Evolutionary conservation across 1,284 basidiomycete species (phyloP).

Genomic region (Cutaneotrichosporon mucoides): DNA sequence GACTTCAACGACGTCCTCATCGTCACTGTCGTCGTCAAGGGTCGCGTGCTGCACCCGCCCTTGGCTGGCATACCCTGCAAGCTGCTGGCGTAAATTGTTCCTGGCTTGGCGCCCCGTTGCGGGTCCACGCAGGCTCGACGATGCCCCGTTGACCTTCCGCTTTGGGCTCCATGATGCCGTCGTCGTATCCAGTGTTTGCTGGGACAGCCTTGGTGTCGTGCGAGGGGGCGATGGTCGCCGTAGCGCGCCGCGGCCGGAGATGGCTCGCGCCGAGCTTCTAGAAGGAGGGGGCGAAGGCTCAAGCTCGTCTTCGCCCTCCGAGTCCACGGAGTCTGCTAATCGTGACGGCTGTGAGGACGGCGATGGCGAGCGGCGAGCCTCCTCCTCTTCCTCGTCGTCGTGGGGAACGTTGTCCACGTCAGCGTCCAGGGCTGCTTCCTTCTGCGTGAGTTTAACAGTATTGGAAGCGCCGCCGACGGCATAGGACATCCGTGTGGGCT

Average conservation of each 20-base stretch:
- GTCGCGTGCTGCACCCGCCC: no score
- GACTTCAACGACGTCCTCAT: conserved; percentile 31
- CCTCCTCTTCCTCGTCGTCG: conserved; percentile 9
- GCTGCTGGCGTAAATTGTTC: conserved; percentile 50
- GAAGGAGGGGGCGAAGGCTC: not conserved
- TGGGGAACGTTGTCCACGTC: not conserved
- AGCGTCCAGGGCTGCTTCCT: conserved; percentile 8
- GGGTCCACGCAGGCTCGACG: conserved; percentile 14
- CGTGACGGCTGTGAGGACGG: not conserved
- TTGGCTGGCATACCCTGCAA: conserved; percentile 57
- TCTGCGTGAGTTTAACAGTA: conserved; percentile 25
- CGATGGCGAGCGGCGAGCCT: not conserved
- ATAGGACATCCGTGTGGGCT: conserved; percentile 66
- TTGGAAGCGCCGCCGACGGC: conserved; percentile 52
- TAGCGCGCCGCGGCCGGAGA: not conserved
- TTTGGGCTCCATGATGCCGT: conserved; percentile 27
- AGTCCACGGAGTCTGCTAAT: conserved; percentile 1
- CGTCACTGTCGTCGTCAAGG: not conserved
- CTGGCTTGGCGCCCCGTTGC: conserved; percentile 30
- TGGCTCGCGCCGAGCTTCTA: not conserved
- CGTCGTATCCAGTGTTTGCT: conserved; percentile 26
- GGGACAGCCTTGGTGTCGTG: not conserved
- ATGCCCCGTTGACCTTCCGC: conserved; percentile 6
- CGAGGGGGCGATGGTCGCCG: not conserved
- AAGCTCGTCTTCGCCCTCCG: conserved; percentile 11